Base-by-base conservation (phyloP, 1,139 yeast species). In the Pichiaceae sp. region DNA sequence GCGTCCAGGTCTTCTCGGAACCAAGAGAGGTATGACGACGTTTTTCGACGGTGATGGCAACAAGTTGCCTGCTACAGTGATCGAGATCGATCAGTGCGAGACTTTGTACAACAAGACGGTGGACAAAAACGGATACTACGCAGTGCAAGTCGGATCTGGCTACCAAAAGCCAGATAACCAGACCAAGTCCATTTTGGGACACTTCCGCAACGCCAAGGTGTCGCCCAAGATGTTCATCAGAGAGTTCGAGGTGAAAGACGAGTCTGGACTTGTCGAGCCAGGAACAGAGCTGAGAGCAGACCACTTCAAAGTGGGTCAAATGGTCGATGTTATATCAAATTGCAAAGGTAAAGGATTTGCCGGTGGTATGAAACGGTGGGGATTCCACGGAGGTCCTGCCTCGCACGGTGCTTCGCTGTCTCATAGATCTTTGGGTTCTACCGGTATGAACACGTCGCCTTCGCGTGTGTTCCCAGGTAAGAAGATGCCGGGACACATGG, bases 401-500 rank as follows among this genome's bases (percentile, higher is more conserved):
- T 71, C 96, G 1, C 99, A 91, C 61, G 99, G 99, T 82, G 91
- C 85, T 31, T 86, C 98, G 25, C 68, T 74, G 41, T 83, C 94
- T 27, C 97, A 91, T 60, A 81, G 99, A 71, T 80, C 89, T 38
- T 95, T 95, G 50, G 99, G 99, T 72, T 89, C 96, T 32, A 87
- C 82, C 57, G 99, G 99, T 71, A 83, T 84, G 63, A 82, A 85
- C 57, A 91, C 89, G 56, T 82, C 82, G 45, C 98, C 98, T 3
- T 97, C 96, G 55, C 81, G 99, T 67, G 87, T 87, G 38, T 69
- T 87, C 45, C 97, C 97, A 14, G 97, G 96, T 28, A 89, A 86
- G 68, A 91, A 87, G 64, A 89, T 93, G 97, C 95, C 98, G 24
- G 98, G 98, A 47, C 83, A 85, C 62, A 82, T 89, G 94, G 98